Conservation (phyloP, 768 basidiomycete species). For the Termitomyces sp. region DNA sequence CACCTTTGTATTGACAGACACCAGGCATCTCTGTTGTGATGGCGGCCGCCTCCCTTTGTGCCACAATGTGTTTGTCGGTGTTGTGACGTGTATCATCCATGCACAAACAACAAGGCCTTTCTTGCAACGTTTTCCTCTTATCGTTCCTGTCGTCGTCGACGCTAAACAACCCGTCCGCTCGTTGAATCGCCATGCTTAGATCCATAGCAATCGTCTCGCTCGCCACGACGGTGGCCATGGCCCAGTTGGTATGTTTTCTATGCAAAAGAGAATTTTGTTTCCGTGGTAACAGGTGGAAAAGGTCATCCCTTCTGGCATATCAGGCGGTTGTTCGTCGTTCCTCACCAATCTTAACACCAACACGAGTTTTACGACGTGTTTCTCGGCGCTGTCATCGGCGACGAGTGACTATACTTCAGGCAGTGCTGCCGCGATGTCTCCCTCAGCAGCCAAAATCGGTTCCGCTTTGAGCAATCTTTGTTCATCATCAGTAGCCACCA, state of each 20-base stretch:
- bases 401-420: constrained; percentile 50
- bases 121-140: constrained; percentile 12
- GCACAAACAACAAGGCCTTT: constrained; percentile 14
- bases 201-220: constrained; percentile 48
- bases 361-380: constrained; percentile 51
- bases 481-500: constrained; percentile 30
- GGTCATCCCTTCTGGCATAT: constrained; percentile 62
- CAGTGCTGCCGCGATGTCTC: constrained; percentile 30
- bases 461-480: constrained; percentile 55
- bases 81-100: constrained; percentile 23
- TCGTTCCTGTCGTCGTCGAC: constrained; percentile 28
- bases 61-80: constrained; percentile 24
- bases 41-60: constrained; percentile 9
- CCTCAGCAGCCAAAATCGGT: constrained; percentile 39
- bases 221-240: constrained; percentile 44
- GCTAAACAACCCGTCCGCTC: constrained; percentile 44
- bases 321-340: constrained; percentile 48
- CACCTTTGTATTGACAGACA: neutral
- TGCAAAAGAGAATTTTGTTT: neutral
- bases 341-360: constrained; percentile 61
- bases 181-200: constrained; percentile 43
- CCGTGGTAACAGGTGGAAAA: constrained; percentile 16
- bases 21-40: neutral
- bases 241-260: constrained; percentile 35
- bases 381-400: constrained; percentile 52